Evolutionary conservation across 2,329 filamentous ascomycete species (phyloP), one percentile per base, ranked within the genome.

Genomic region (Fusarium euwallaceae): DNA sequence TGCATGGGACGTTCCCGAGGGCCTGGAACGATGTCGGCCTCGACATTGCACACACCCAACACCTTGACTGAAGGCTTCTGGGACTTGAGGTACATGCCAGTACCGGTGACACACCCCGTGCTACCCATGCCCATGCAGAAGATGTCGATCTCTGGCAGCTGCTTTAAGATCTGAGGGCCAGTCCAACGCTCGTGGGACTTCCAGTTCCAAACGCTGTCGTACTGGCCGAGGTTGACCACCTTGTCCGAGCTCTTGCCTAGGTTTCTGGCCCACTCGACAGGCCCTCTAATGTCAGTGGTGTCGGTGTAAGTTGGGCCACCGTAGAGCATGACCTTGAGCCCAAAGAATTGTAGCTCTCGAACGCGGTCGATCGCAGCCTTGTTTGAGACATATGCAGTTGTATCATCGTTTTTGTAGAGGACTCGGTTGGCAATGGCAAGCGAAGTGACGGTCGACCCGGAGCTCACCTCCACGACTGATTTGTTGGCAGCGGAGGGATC

Each of bases 71-170:
- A 29, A 6, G 34, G 20, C 22, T 60, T 60, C 56, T 41, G 36
- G 14, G 56, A 20, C 36, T 60, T 60, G 56, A 60, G 56, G 36
- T 60, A 60, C 56, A 60, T 60, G 36, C 56, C 56, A n/a, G 56
- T 60, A 14, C 56, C 56, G 17, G 56, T 60, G 36, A 60, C 56
- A 37, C 56, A 60, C 16, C 56, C 56, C 12, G 56, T 60, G 56
- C 56, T 60, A 37, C 56, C 56, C 56, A 60, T 60, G 56, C 56
- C 56, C 56, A 60, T 60, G 56, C 56, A 60, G 16, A 60, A 60
- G 36, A 60, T 24, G 56, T 41, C 36, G 17, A 60, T 60, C 56
- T 60, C 56, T 17, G 56, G 56, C 9, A 60, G 56, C 34, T 60
- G 56, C 34, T 27, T 60, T 16, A 60, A 10, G 14, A 60, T 60